Percentiles rank a stretch among this genome's conserved stretches.
Evolutionary conservation across 257 asterid species (phyloP).

Genomic region (Solanum pennellii): DNA sequence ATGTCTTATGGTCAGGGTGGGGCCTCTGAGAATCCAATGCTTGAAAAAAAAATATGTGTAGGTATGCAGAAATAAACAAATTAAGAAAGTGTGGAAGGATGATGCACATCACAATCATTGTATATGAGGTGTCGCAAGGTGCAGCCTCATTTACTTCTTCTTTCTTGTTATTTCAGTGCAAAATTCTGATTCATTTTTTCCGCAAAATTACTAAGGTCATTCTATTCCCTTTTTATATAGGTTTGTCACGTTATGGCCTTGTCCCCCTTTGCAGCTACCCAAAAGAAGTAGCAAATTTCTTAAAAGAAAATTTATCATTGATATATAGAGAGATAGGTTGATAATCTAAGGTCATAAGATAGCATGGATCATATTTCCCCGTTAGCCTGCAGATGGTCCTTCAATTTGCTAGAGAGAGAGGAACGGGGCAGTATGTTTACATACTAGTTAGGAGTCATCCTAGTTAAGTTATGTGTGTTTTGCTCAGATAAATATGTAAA

Average conservation of each 20-base stretch:
- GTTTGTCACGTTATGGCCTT: background rate
- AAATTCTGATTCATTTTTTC: background rate
- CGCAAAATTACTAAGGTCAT: background rate
- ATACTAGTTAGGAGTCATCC: background rate
- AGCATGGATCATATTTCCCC: background rate
- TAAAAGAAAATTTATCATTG: background rate
- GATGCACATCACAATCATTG: background rate
- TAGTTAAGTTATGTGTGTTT: background rate
- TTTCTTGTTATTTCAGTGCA: background rate
- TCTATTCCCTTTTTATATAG: background rate
- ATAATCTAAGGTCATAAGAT: background rate
- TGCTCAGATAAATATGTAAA: background rate
- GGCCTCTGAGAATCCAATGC: background rate
- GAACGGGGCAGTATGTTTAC: background rate
- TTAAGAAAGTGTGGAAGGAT: background rate
- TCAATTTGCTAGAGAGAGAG: background rate
- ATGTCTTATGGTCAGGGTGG: background rate
- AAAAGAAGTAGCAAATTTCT: background rate
- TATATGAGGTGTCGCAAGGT: background rate
- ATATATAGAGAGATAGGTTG: background rate
- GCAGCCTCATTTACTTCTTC: background rate
- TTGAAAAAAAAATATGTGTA: background rate
- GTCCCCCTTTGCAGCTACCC: background rate
- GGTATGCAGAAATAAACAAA: background rate
- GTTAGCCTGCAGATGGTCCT: background rate